Conservation (phyloP, 495 filamentous ascomycete genomes). For the Bacidia rubella region DNA sequence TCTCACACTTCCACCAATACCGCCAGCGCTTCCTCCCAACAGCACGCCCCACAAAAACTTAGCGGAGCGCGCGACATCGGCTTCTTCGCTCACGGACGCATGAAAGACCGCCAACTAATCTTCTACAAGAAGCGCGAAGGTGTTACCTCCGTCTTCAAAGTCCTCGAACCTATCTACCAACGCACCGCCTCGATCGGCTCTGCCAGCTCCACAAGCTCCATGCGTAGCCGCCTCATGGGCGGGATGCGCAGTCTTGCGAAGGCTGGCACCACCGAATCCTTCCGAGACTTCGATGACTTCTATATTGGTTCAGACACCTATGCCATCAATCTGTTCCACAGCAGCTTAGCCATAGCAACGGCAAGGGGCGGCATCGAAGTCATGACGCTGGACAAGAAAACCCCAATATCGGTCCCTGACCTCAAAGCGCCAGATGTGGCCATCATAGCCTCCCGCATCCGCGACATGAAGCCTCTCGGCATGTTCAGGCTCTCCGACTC, state of each 20-base stretch:
- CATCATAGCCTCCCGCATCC: conserved; percentile 66
- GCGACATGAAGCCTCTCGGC: conserved; percentile 68
- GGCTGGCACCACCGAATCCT: conserved; percentile 77
- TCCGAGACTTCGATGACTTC: conserved; percentile 96
- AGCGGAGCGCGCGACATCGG: conserved; percentile 79
- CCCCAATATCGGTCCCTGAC: conserved; percentile 79
- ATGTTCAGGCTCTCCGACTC: conserved; percentile 93
- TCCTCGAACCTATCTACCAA: conserved; percentile 88
- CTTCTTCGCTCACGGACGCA: conserved; percentile 87
- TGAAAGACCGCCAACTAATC: conserved; percentile 90
- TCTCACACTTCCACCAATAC: conserved; percentile 32
- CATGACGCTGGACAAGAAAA: conserved; percentile 91
- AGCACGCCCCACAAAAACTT: conserved; percentile 78
- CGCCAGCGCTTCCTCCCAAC: conserved; percentile 27
- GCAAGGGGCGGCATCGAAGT: conserved; percentile 91
- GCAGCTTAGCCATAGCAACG: conserved; percentile 79
- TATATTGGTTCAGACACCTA: conserved; percentile 96
- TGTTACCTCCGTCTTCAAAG: conserved; percentile 84
- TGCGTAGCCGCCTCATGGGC: conserved; percentile 49
- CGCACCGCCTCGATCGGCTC: conserved; percentile 33
- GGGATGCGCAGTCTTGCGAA: conserved; percentile 17
- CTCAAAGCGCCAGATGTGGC: conserved; percentile 48
- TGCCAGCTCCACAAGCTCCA: conserved; percentile 23
- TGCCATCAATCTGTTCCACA: conserved; percentile 90
- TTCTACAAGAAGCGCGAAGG: conserved; percentile 96